Base-by-base conservation (phyloP, 345 rosid species). In the Punica granatum region DNA sequence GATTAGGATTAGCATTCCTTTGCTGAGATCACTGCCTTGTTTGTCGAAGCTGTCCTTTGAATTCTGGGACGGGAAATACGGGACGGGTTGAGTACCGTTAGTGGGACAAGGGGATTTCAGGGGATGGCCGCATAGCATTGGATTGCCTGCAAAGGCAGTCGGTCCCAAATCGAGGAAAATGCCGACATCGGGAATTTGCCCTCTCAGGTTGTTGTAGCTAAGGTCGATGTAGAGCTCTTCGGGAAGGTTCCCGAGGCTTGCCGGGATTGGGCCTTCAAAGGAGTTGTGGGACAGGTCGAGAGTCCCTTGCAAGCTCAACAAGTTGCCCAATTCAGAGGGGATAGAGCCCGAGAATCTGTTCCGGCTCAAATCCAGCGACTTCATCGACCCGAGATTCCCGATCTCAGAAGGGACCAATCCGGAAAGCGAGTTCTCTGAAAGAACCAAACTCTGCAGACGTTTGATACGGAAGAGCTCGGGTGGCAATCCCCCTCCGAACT, bases 261-360 rank as follows among this genome's bases (percentile, higher is more conserved):
- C 76, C 68, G 97, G 97, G 71, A 91, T 80, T 48, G 74, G 28
- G 74, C 92, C 92, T 16, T 68, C 78, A 72, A 93, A 87, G 70
- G 63, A 56, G 80, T 89, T 90, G 75, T 91, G 91, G 66, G 98
- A 91, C 76, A 94, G 77, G 83, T 90, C 88, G 62, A 85, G 88
- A 64, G 74, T 78, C 69, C 83, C 82, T 69, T 70, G 85, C 74
- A 94, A 74, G 70, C 82, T 84, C 71, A 70, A 76, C 73, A 91
- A 72, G 64, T 70, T 84, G 33, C 92, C 81, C 0, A 85, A 69
- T 5, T 82, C 84, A 58, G 23, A 70, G 35, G 88, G 86, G 63
- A 93, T 77, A 70, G 84, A 75, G 64, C 90, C 88, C 33, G 78
- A 73, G 77, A 93, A 84, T 65, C 73, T 67, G 67, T 87, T 93